These are phyloP conservation scores for Nicotiana obtusifolia DNA, from an alignment of 257 asterid genomes.

Conservation along the genomic window DNA sequence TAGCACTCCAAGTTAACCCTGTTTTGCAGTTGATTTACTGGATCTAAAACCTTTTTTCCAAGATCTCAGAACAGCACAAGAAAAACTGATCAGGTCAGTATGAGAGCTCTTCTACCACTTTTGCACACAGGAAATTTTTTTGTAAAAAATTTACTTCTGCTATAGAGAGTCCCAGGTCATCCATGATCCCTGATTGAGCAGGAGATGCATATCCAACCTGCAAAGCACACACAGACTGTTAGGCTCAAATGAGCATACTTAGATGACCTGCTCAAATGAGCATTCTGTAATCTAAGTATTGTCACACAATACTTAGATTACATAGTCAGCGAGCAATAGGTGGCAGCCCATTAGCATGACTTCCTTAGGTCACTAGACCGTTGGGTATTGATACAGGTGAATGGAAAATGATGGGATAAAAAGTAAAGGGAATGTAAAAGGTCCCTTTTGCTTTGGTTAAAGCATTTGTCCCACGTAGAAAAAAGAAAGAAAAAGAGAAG, in stretches of 20 bases:
- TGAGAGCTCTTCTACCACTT: not conserved
- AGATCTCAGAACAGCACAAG: not conserved
- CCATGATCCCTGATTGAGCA: conserved; percentile 24
- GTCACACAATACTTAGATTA: no score
- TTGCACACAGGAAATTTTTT: not conserved
- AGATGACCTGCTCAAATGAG: no score
- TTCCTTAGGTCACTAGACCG: not conserved
- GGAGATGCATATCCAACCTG: conserved; percentile 27
- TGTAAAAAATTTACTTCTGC: conserved; percentile 10
- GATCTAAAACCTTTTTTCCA: not conserved
- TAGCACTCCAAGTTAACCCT: not conserved
- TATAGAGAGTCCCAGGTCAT: conserved; percentile 23
- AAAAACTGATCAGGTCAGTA: not conserved
- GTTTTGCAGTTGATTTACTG: not conserved
- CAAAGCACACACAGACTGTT: not conserved
- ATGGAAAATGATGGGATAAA: no score
- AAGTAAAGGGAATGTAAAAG: no score
- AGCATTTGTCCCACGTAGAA: no score
- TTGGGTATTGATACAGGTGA: no score
- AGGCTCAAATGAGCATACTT: no score
- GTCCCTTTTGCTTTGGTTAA: no score
- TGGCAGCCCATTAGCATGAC: not conserved
- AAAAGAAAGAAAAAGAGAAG: no score
- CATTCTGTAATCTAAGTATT: no score
- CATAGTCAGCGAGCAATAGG: not conserved